phyloP scores from a whole-genome alignment of 2,329 filamentous ascomycete species.

The Rugonectria rugulosa region DNA sequence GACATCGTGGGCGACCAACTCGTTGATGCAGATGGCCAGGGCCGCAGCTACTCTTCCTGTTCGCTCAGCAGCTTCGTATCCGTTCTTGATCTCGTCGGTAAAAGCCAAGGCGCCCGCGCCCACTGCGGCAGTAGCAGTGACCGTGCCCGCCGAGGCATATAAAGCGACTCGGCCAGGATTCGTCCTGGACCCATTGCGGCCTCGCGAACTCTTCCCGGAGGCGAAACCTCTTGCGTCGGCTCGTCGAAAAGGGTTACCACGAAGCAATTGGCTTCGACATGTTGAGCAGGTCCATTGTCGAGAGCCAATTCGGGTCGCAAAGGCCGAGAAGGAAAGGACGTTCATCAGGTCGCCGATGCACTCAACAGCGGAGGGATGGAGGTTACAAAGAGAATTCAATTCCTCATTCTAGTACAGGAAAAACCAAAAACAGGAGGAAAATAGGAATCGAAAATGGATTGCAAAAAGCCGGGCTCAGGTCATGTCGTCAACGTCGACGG shows the following conservation, averaged over 20 bases:
- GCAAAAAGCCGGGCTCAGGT: conserved; percentile 20
- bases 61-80: conserved; percentile 77
- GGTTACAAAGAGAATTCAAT: conserved; percentile 10
- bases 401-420: conserved; percentile 34
- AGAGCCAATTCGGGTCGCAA: conserved; percentile 48
- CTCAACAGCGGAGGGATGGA: conserved; percentile 25
- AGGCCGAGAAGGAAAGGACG: conserved; percentile 48
- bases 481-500: conserved; percentile 38
- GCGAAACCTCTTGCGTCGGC: conserved; percentile 41
- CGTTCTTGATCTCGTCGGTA: conserved; percentile 76
- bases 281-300: conserved; percentile 56
- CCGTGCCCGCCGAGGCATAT: conserved; percentile 60
- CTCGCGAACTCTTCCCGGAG: conserved; percentile 37
- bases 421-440: not conserved
- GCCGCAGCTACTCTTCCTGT: conserved; percentile 80
- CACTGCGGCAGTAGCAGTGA: conserved; percentile 57
- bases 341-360: conserved; percentile 48
- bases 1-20: conserved; percentile 61
- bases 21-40: conserved; percentile 84
- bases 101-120: conserved; percentile 61
- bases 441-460: conserved; percentile 11
- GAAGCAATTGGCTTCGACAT: conserved; percentile 52
- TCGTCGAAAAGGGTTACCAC: conserved; percentile 39
- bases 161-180: conserved; percentile 48
- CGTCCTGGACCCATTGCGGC: conserved; percentile 28